phyloP scores from a whole-genome alignment of 345 rosid species.

The Dovyalis caffra region DNA sequence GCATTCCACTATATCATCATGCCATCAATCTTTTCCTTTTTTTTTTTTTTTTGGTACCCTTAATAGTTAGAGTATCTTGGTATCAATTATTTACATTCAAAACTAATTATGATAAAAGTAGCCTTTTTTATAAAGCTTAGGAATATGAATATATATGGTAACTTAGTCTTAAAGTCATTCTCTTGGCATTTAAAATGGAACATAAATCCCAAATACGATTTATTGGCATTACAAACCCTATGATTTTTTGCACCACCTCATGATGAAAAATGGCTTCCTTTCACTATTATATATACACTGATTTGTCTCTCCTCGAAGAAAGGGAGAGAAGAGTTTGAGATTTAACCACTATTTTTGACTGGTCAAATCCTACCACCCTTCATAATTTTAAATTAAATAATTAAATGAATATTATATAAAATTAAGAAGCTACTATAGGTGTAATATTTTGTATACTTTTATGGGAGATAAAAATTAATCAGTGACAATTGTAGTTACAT shows the following conservation, averaged over 20 bases:
- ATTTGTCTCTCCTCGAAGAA: slow-evolving; percentile 15
- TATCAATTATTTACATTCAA: not conserved
- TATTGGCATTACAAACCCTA: no score
- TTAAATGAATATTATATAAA: not conserved
- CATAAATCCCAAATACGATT: not conserved
- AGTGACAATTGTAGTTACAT: not conserved
- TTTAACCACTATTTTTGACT: slow-evolving; percentile 4
- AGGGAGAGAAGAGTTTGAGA: not conserved
- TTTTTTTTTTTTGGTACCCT: not conserved
- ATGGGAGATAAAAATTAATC: not conserved
- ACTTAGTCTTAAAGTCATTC: not conserved
- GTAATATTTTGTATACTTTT: not conserved
- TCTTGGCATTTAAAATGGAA: not conserved
- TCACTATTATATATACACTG: not conserved
- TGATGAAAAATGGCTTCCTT: not conserved
- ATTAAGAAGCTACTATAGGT: not conserved
- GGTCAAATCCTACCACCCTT: slow-evolving; percentile 12
- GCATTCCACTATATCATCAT: no score
- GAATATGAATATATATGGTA: not conserved
- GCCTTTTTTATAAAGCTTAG: not conserved
- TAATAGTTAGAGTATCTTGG: not conserved
- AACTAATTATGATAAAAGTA: no score
- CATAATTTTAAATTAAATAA: not conserved
- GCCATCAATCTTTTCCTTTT: no score
- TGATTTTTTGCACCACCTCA: not conserved